Conservation (phyloP, 495 filamentous ascomycete genomes). For the Penicillium coffeae region DNA sequence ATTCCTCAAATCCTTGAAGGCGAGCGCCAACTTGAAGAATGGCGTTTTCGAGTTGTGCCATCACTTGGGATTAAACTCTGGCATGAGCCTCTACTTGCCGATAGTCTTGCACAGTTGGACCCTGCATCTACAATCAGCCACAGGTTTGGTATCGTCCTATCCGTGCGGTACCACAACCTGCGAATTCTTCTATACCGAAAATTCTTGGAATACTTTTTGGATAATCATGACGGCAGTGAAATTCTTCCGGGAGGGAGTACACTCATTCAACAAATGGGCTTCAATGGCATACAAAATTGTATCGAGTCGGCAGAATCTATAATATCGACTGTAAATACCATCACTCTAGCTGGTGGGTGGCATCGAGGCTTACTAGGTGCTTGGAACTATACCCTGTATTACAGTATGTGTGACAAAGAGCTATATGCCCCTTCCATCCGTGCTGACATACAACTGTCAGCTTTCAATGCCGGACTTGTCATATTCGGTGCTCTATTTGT, state of each 20-base stretch:
- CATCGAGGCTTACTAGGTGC: conserved; percentile 31
- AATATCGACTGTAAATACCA: conserved; percentile 29
- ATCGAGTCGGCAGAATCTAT: conserved; percentile 30
- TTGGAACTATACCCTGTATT: conserved; percentile 40
- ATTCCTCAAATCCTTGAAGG: conserved; percentile 8
- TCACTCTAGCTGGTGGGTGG: conserved; percentile 6
- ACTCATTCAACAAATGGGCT: conserved; percentile 26
- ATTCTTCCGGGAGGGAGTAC: conserved; percentile 15
- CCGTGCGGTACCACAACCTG: conserved; percentile 33
- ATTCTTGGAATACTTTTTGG: conserved; percentile 30
- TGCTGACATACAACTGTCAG: conserved; percentile 11
- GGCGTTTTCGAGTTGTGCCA: conserved; percentile 5
- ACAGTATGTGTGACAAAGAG: conserved; percentile 17
- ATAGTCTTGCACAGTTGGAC: conserved; percentile 4
- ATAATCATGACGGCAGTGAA: conserved; percentile 21
- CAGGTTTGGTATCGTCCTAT: conserved; percentile 28
- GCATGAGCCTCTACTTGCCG: conserved; percentile 6
- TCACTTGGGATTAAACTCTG: conserved; percentile 5
- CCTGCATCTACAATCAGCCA: conserved; percentile 1
- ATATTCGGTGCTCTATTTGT: conserved; percentile 30
- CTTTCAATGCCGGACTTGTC: conserved; percentile 34
- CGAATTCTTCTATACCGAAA: conserved; percentile 31
- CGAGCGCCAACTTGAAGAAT: conserved; percentile 7
- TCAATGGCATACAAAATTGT: conserved; percentile 31
- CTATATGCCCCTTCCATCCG: background rate